Percentiles rank a stretch among this genome's conserved stretches.
Conservation (phyloP, 148 eudicot species). For the Rhododendron ovatum region DNA sequence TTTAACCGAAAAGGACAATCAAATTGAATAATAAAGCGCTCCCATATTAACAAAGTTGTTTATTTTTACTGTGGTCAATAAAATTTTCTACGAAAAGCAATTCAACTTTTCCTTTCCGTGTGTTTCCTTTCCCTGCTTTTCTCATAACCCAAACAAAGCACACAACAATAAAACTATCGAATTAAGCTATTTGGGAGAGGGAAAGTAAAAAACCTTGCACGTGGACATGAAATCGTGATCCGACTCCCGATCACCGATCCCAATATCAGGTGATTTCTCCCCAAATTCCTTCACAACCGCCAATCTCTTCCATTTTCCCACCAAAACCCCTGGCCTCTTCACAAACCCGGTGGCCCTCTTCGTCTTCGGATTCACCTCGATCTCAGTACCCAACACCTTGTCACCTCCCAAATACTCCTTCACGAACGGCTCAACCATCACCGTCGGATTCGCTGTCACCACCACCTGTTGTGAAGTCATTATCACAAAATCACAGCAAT, state of each 20-base stretch:
- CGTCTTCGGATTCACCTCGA: constrained; percentile 81
- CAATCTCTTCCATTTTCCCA: constrained; percentile 60
- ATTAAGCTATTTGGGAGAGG: not conserved
- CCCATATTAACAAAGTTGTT: not conserved
- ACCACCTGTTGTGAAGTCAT: constrained; percentile 18
- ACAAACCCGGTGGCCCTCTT: constrained; percentile 78
- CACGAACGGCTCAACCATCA: constrained; percentile 89
- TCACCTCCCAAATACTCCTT: constrained; percentile 86
- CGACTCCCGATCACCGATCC: constrained; percentile 83
- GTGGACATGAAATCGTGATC: constrained; percentile 92
- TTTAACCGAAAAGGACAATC: too few species aligned
- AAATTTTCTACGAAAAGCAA: not conserved
- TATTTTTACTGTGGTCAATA: not conserved
- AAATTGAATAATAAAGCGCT: too few species aligned
- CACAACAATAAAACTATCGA: not conserved
- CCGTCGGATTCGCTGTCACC: constrained; percentile 85
- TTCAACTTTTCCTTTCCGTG: not conserved
- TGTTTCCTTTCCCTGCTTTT: not conserved
- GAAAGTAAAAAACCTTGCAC: constrained; percentile 57
- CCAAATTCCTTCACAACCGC: constrained; percentile 78
- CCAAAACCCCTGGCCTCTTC: constrained; percentile 70
- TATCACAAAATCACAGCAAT: not conserved
- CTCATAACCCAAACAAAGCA: not conserved
- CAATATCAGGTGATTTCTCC: constrained; percentile 66
- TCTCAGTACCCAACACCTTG: constrained; percentile 84